Evolutionary conservation across 2,329 filamentous ascomycete species (phyloP), one percentile per base, ranked within the genome.

Genomic region (Acephala macrosclerotiorum): DNA sequence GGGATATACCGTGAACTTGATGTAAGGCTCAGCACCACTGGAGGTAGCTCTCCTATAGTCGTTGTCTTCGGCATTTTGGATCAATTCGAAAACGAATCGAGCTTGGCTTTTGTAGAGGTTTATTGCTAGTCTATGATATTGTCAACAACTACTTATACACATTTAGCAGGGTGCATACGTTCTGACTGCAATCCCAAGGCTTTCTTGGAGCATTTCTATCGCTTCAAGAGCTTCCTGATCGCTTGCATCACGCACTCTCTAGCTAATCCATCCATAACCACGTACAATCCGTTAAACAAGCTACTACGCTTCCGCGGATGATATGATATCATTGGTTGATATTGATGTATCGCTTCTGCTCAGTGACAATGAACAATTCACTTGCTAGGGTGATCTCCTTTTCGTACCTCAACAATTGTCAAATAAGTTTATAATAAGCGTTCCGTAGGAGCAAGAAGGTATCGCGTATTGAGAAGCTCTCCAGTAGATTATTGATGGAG

Each of bases 1-100:
- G 14, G 67, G 66, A 53, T 64, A 74, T 11, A 68, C 16, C 25
- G 62, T 61, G 80, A 83, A 8, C 71, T 70, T 0, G 80, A 70
- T 55, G 69, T 77, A 0, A 80, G 81, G 2, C 62, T 65, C 0
- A 65, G 36, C 1, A 20, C 35, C 29, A 4, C 18, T 20, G 16
- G 42, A 47, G 18, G n/a, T 47, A 47, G 42, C 42, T 40, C 45
- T 56, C n/a, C 55, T 64, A 68, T 81, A 86, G 11, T 65, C 59
- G 64, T 84, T 85, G 70, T 86, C 83, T 40, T 87, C 84, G 2
- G 83, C 83, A 68, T 87, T 87, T 66, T 86, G 84, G 0, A 87
- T 76, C 0, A 87, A 71, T 72, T 87, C 84, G 40, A 84, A 82
- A 1, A 86, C 74, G 66, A 86, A 87, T 33, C 81, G 78, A 0